These are phyloP conservation scores for Corinectria fuckeliana DNA, from an alignment of 2,329 filamentous ascomycete genomes.

Conservation along the genomic window DNA sequence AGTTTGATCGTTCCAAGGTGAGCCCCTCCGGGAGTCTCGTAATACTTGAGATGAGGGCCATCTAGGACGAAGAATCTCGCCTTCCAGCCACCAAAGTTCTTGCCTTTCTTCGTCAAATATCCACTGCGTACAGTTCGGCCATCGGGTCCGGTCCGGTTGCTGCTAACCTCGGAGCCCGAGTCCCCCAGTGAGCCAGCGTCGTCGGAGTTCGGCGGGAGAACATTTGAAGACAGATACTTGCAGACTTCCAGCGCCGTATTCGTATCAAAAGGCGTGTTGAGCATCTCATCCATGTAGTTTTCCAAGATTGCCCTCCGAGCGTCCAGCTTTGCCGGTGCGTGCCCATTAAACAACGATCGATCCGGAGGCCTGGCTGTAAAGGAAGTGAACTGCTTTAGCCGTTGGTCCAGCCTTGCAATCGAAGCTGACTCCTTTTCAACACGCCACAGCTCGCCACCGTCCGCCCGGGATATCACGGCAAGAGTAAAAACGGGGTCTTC, in stretches of 20 bases:
- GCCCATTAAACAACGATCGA: slow-evolving; percentile 83
- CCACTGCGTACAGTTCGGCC: slow-evolving; percentile 79
- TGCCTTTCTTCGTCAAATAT: slow-evolving; percentile 94
- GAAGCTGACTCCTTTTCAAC: slow-evolving; percentile 90
- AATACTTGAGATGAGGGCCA: slow-evolving; percentile 79
- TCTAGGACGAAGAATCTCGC: slow-evolving; percentile 71
- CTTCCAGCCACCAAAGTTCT: slow-evolving; percentile 99
- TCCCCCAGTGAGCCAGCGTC: slow-evolving; percentile 51
- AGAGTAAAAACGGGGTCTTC: slow-evolving; percentile 95
- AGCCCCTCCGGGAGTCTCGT: slow-evolving; percentile 86
- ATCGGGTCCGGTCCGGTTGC: slow-evolving; percentile 60
- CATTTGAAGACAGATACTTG: slow-evolving; percentile 78
- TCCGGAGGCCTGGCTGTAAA: slow-evolving; percentile 84
- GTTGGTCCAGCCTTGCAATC: slow-evolving; percentile 80
- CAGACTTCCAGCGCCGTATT: slow-evolving; percentile 81
- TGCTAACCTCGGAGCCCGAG: slow-evolving; percentile 33
- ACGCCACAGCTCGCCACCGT: slow-evolving; percentile 84
- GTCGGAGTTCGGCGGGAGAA: slow-evolving; percentile 67
- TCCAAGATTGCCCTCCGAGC: slow-evolving; percentile 82
- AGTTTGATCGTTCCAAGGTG: slow-evolving; percentile 95
- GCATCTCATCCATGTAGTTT: slow-evolving; percentile 81
- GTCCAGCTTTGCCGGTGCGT: slow-evolving; percentile 93
- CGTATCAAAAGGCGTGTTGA: slow-evolving; percentile 83
- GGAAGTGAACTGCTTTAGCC: slow-evolving; percentile 74
- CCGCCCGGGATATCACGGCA: slow-evolving; percentile 79